Conservation (phyloP, 805 yeast species). For the Isabelozyma gotoi region DNA sequence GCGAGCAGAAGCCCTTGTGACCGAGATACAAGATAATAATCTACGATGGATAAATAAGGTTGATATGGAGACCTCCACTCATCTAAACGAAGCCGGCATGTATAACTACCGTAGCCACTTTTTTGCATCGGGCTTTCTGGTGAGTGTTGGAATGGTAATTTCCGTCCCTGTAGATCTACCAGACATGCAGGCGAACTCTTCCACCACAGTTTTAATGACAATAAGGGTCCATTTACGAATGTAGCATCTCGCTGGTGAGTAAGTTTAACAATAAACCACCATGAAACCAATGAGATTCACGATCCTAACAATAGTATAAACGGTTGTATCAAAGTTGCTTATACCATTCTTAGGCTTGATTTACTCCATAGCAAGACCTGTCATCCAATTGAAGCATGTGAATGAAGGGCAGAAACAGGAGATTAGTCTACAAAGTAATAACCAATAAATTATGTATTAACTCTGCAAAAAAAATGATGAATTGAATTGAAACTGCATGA, state of each 20-base stretch:
- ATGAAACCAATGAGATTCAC: slow-evolving; percentile 29
- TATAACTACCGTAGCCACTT: too few species aligned
- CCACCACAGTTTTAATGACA: background rate
- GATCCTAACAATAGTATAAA: slow-evolving; percentile 43
- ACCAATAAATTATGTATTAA: background rate
- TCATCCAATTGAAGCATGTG: slow-evolving; percentile 45
- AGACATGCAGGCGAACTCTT: background rate
- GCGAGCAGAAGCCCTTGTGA: too few species aligned
- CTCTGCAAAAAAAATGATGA: background rate
- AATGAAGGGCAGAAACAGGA: slow-evolving; percentile 68
- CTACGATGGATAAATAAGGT: too few species aligned
- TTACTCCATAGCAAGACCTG: slow-evolving; percentile 68
- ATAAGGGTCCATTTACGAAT: background rate
- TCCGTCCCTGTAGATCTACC: background rate
- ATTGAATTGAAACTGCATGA: background rate
- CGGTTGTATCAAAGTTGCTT: slow-evolving; percentile 51
- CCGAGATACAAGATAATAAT: too few species aligned
- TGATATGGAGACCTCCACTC: too few species aligned
- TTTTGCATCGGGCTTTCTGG: too few species aligned
- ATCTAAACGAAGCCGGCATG: too few species aligned
- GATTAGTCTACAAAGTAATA: slow-evolving; percentile 18
- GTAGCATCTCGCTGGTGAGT: background rate
- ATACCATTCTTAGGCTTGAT: slow-evolving; percentile 46
- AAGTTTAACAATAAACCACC: background rate
- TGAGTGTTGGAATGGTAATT: too few species aligned